phyloP scores from a whole-genome alignment of 2,329 filamentous ascomycete genomes.

The Xylariaceae sp. region DNA sequence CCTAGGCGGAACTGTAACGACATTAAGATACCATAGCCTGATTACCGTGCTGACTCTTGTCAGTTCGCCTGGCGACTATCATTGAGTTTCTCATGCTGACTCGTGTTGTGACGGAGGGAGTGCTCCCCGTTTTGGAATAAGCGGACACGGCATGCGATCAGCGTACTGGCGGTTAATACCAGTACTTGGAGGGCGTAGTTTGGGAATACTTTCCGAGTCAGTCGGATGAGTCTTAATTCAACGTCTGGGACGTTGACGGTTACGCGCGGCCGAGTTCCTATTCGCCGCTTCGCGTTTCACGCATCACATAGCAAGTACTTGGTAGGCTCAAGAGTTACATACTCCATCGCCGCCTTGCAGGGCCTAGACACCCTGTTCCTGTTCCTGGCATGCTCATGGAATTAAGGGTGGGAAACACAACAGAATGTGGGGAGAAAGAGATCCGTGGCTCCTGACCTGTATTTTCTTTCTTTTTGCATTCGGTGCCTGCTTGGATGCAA shows the following conservation, averaged over 20 bases:
- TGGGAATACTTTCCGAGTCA: neutral
- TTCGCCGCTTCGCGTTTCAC: conserved; percentile 14
- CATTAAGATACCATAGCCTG: conserved; percentile 6
- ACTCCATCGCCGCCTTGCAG: conserved; percentile 13
- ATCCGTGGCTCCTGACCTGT: conserved; percentile 6
- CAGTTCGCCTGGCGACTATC: neutral
- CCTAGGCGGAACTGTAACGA: neutral
- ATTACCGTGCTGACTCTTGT: neutral
- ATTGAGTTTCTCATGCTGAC: neutral
- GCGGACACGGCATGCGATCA: conserved; percentile 9
- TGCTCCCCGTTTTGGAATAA: conserved; percentile 6
- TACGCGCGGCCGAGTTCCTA: conserved; percentile 19
- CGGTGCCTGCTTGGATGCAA: conserved; percentile 14
- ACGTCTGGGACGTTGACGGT: conserved; percentile 6
- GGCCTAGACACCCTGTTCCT: conserved; percentile 8
- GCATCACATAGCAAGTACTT: conserved; percentile 10
- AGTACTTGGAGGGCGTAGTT: neutral
- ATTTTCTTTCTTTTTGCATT: conserved; percentile 6
- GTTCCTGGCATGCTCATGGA: conserved; percentile 25
- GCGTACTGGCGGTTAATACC: conserved; percentile 17
- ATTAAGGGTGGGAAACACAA: conserved; percentile 17
- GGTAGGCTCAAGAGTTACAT: conserved; percentile 5
- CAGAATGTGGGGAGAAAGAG: conserved; percentile 20
- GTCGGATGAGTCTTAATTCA: conserved; percentile 11
- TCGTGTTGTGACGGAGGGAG: conserved; percentile 7